A percentile compares a stretch with the other conserved stretches of the same genome.
Evolutionary conservation across 805 yeast genomes (phyloP).

Genomic region (Saccharomycopsis fibuligera): DNA sequence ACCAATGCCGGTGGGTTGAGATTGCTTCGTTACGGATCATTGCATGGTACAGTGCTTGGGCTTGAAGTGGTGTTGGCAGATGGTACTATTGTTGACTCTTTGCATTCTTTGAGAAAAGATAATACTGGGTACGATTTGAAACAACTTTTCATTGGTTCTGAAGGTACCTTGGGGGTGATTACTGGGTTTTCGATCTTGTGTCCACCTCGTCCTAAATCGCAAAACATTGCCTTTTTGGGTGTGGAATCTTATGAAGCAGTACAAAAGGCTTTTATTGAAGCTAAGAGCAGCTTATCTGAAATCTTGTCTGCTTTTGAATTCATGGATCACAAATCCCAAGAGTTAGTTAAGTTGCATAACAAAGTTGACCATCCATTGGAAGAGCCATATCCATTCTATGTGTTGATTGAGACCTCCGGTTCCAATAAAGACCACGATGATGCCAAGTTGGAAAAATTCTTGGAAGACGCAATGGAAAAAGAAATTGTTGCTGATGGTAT

Average conservation of each 20-base stretch:
- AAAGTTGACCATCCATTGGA: slow-evolving; percentile 70
- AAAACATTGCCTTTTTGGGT: slow-evolving; percentile 85
- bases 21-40: slow-evolving; percentile 79
- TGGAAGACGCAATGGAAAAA: slow-evolving; percentile 78
- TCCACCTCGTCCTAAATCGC: slow-evolving; percentile 80
- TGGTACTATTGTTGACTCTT: slow-evolving; percentile 66
- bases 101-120: slow-evolving; percentile 85
- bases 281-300: slow-evolving; percentile 74
- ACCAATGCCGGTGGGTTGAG: slow-evolving; percentile 96
- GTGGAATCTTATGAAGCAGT: slow-evolving; percentile 78
- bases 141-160: slow-evolving; percentile 89
- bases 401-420: slow-evolving; percentile 93
- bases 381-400: slow-evolving; percentile 78
- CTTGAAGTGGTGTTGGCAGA: slow-evolving; percentile 89
- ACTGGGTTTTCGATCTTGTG: slow-evolving; percentile 88
- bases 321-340: slow-evolving; percentile 74
- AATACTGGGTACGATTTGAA: slow-evolving; percentile 93
- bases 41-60: slow-evolving; percentile 89
- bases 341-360: slow-evolving; percentile 55
- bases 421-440: slow-evolving; percentile 91
- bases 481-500: slow-evolving; percentile 89
- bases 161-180: slow-evolving; percentile 85
- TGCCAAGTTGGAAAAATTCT: slow-evolving; percentile 76
- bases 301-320: slow-evolving; percentile 89
- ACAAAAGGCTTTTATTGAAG: slow-evolving; percentile 70